These are phyloP conservation scores for Hymenoscyphus salicellus DNA, from an alignment of 2,329 filamentous ascomycete genomes.

Conservation along the genomic window DNA sequence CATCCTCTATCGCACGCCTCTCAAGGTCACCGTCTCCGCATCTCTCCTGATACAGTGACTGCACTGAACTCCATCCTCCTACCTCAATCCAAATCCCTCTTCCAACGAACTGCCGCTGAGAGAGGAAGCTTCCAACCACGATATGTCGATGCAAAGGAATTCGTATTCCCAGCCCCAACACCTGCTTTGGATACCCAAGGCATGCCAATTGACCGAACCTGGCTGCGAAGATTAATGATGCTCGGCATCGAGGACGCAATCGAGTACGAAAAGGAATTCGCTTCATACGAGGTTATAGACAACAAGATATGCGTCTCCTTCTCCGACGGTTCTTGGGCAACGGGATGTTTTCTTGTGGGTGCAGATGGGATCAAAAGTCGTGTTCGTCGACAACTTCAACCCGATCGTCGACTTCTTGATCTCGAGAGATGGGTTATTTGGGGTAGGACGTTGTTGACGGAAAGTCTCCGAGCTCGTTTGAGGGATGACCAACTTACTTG, in stretches of 20 bases:
- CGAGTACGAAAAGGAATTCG: constrained; percentile 35
- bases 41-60: background rate
- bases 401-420: constrained; percentile 33
- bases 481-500: constrained; percentile 8
- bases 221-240: constrained; percentile 33
- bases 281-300: constrained; percentile 25
- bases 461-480: background rate
- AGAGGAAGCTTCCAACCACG: constrained; percentile 5
- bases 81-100: background rate
- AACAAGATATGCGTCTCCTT: constrained; percentile 29
- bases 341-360: constrained; percentile 34
- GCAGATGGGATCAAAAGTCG: constrained; percentile 36
- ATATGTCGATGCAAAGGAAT: constrained; percentile 9
- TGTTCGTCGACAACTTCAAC: constrained; percentile 35
- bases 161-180: background rate
- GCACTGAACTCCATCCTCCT: background rate
- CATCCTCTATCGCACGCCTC: background rate
- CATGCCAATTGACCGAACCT: constrained; percentile 33
- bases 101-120: constrained; percentile 2
- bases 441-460: constrained; percentile 20
- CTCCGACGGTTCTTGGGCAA: constrained; percentile 30
- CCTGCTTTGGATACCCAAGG: background rate
- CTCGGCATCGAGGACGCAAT: constrained; percentile 32
- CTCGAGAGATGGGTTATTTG: constrained; percentile 37
- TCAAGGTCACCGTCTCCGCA: constrained; percentile 6